phyloP scores from a whole-genome alignment of 805 yeast genomes.

The Candida cerambycidarum region DNA sequence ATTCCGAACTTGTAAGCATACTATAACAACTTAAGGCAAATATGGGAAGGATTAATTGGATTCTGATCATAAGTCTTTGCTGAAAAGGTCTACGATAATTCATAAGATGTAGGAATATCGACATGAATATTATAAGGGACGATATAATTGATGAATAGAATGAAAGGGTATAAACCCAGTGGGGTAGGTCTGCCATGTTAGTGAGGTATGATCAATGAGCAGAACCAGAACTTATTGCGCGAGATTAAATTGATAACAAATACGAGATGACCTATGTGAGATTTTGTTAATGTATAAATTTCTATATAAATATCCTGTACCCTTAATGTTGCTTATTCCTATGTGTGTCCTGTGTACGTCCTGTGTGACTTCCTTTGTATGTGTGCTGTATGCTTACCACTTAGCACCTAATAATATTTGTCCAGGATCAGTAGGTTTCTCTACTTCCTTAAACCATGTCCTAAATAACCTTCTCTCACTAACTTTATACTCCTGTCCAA shows the following conservation, averaged over 20 bases:
- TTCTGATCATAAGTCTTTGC: slow-evolving; percentile 81
- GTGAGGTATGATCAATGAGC: no score
- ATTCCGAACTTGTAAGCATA: slow-evolving; percentile 47
- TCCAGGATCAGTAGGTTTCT: slow-evolving; percentile 49
- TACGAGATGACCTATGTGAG: no score
- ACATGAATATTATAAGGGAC: slow-evolving; percentile 19
- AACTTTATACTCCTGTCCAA: slow-evolving; percentile 30
- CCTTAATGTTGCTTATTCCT: no score
- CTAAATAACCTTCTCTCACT: slow-evolving; percentile 38
- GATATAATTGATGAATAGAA: slow-evolving; percentile 24
- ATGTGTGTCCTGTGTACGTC: background rate
- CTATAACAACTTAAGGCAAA: slow-evolving; percentile 72
- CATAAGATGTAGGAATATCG: slow-evolving; percentile 34
- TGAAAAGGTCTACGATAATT: slow-evolving; percentile 89
- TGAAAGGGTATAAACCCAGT: slow-evolving; percentile 15
- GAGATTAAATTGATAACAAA: no score
- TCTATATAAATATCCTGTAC: background rate
- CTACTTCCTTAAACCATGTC: slow-evolving; percentile 52
- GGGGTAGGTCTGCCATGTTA: slow-evolving; percentile 5
- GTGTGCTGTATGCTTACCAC: slow-evolving; percentile 40
- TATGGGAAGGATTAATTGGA: slow-evolving; percentile 77
- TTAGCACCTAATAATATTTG: slow-evolving; percentile 53
- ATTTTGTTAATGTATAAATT: no score
- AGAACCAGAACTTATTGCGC: no score
- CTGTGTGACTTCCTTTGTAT: background rate